Conservation (phyloP, 169 alveolate genomes). For the Condylostoma magnum region DNA sequence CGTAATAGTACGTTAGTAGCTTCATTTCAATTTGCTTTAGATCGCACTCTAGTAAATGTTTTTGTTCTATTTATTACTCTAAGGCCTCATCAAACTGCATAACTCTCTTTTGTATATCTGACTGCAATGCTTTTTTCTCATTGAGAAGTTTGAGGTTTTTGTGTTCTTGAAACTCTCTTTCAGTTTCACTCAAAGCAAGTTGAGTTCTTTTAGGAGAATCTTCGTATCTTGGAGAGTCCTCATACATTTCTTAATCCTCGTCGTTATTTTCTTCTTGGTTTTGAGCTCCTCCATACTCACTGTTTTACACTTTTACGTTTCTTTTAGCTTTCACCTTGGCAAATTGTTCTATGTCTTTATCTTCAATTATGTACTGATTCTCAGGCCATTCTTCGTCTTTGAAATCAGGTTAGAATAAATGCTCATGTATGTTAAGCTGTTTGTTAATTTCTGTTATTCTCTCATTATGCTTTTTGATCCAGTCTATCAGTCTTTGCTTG, state of each 20-base stretch:
- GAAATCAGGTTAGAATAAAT: slow-evolving; percentile 68
- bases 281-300: slow-evolving; percentile 25
- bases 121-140: slow-evolving; percentile 22
- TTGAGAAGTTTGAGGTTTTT: slow-evolving; percentile 11
- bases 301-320: neutral
- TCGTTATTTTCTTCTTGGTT: slow-evolving; percentile 50
- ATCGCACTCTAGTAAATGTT: slow-evolving; percentile 59
- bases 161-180: neutral
- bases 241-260: slow-evolving; percentile 36
- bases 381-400: slow-evolving; percentile 59
- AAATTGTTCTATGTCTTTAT: slow-evolving; percentile 54
- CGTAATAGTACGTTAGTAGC: slow-evolving; percentile 67
- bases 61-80: slow-evolving; percentile 49
- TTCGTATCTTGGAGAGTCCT: no score
- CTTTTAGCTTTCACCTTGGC: slow-evolving; percentile 32
- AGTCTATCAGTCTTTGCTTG: slow-evolving; percentile 65
- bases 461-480: slow-evolving; percentile 50
- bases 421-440: slow-evolving; percentile 67
- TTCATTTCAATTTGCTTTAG: slow-evolving; percentile 71
- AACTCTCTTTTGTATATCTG: slow-evolving; percentile 43
- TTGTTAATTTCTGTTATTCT: slow-evolving; percentile 64
- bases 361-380: slow-evolving; percentile 37
- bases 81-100: slow-evolving; percentile 43
- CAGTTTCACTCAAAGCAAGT: slow-evolving; percentile 13
- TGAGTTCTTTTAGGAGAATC: neutral